A percentile compares a stretch with the other conserved stretches of the same genome.
These are phyloP conservation scores for Blumeria graminis DNA, from an alignment of 2,329 filamentous ascomycete species.

Conservation along the genomic window DNA sequence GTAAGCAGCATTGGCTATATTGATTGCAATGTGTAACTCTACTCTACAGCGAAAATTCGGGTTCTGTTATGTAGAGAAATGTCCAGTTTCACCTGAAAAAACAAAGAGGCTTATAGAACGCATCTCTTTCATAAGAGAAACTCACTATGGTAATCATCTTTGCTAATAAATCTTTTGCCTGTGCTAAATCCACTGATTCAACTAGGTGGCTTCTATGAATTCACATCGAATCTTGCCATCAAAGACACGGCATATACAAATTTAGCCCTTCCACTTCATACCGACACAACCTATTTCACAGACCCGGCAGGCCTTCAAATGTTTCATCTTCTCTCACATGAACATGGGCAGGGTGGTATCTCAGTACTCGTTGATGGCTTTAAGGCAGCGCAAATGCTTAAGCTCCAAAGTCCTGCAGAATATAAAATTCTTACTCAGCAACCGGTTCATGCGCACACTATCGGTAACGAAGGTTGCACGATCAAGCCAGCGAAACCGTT, in stretches of 20 bases:
- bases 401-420: conserved; percentile 25
- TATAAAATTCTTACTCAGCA: conserved; percentile 32
- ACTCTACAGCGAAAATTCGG: conserved; percentile 38
- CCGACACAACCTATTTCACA: conserved; percentile 88
- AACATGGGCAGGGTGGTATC: conserved; percentile 41
- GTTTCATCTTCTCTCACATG: conserved; percentile 75
- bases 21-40: too few species aligned
- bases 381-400: conserved; percentile 37
- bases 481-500: conserved; percentile 48
- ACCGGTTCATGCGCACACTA: conserved; percentile 54
- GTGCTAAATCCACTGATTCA: conserved; percentile 4
- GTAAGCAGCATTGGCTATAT: conserved; percentile 17
- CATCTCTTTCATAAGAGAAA: conserved; percentile 70
- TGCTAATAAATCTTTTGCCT: neutral
- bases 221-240: conserved; percentile 65
- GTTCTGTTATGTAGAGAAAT: conserved; percentile 52
- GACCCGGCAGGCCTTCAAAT: conserved; percentile 80
- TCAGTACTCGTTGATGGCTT: conserved; percentile 78
- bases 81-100: conserved; percentile 41
- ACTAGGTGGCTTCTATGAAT: conserved; percentile 51
- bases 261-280: conserved; percentile 60
- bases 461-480: conserved; percentile 62
- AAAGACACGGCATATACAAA: conserved; percentile 87
- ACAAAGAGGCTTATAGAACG: conserved; percentile 54
- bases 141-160: conserved; percentile 51